Conservation (phyloP, 345 rosid species). For the Bretschneidera sinensis region DNA sequence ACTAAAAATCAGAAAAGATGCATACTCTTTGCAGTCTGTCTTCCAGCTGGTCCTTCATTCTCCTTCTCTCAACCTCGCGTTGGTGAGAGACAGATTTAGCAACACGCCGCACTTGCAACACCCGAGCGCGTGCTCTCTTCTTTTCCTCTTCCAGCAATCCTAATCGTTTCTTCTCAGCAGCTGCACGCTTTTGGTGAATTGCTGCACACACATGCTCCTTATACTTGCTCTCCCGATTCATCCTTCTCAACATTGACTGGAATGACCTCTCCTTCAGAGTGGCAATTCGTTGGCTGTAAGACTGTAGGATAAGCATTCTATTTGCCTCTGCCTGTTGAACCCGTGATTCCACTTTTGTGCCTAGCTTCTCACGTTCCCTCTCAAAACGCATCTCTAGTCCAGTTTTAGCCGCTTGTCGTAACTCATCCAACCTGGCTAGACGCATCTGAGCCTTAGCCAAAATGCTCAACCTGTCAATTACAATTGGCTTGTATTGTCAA, state of each 20-base stretch:
- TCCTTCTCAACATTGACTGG: conserved; percentile 70
- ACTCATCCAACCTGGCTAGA: conserved; percentile 75
- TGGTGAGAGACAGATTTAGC: conserved; percentile 70
- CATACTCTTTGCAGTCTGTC: conserved; percentile 78
- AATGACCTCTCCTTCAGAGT: conserved; percentile 74
- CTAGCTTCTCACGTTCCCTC: conserved; percentile 82
- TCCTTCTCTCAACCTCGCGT: conserved; percentile 88
- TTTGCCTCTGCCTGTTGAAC: conserved; percentile 89
- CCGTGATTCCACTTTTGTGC: conserved; percentile 68
- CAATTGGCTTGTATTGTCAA: no score
- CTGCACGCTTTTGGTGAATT: conserved; percentile 80
- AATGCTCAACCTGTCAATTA: conserved; percentile 56
- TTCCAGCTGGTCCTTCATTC: conserved; percentile 79
- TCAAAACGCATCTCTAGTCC: conserved; percentile 69
- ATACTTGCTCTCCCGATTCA: conserved; percentile 83
- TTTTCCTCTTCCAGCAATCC: conserved; percentile 85
- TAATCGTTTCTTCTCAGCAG: conserved; percentile 90
- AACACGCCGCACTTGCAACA: conserved; percentile 62
- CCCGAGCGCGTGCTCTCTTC: conserved; percentile 77
- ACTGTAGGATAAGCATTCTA: conserved; percentile 80
- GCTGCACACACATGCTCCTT: conserved; percentile 79
- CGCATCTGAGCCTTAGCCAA: conserved; percentile 81
- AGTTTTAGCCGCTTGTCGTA: conserved; percentile 86
- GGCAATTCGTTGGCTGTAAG: conserved; percentile 66
- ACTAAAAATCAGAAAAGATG: conserved; percentile 1